Evolutionary conservation across 148 eudicot species (phyloP), one percentile per base, ranked within the genome.

Genomic region (Nepenthes gracilis): DNA sequence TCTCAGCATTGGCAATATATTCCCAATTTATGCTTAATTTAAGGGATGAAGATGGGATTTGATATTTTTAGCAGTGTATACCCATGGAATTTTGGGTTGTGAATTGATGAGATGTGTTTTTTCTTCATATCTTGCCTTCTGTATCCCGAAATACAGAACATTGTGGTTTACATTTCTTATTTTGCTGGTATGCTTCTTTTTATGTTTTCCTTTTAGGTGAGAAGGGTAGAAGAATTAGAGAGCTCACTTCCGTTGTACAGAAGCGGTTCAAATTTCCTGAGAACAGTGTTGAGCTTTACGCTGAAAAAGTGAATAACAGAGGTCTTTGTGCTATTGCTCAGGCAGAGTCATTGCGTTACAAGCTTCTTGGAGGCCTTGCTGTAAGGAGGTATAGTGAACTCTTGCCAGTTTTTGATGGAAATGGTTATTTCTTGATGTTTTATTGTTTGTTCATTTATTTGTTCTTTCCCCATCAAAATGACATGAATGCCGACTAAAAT

Each of bases 341-440:
- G 77, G 85, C 85, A 0, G 89, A 84, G 67, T 80, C 85, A 3
- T 67, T 83, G 63, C 83, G 77, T 10, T 83, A 80, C 81, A 84
- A 78, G 74, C 85, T 80, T 13, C 85, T 78, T 47, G 85, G 81
- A 43, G 82, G 85, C 49, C 78, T 80, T 55, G 81, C 85, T 48
- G 83, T 83, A 35, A 60, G 79, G 38, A 83, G 88, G 88, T 80
- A 77, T 54, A 8, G 12, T 33, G 6, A n/a, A n/a, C 2, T 40
- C 47, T 36, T 58, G 2, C 9, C 43, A 13, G 11, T 13, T 54
- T 1, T 38, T 8, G n/a, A 55, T 43, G 12, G 4, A 6, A 8
- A 7, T 43, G 33, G 4, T 12, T 55, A 23, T 23, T 23, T 23
- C 23, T 35, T 13, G 53, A 49, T 49, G 53, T 49, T 49, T 12